Base-by-base conservation (phyloP, 164 flowering plant genomes). In the Umbilicus rupestris region DNA sequence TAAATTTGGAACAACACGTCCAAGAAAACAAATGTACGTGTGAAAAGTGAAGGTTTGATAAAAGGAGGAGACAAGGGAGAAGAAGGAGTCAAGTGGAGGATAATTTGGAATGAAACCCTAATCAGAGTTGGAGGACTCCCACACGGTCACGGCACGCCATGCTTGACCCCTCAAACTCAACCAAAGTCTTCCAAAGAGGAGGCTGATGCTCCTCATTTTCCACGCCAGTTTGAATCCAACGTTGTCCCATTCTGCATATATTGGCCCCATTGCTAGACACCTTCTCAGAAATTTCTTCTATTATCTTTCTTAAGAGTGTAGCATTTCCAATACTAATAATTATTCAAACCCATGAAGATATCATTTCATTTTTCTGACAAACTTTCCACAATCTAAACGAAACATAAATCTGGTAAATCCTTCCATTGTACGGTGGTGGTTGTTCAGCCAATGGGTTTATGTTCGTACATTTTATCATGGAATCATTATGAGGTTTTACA, bases 91-190 rank as follows among this genome's bases (percentile, higher is more conserved):
- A 50, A 50, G 57, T 50, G 57, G 57, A 24, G 7, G 3, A 50
- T 50, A 26, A 26, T 22, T 14, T 50, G 57, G 26, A 50, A 22
- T 50, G 57, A 20, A 50, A 20, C 28, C 57, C 14, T 20, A 50
- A 20, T 20, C 17, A 29, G 17, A 29, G 17, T 26, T 55, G 33
- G 33, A 55, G 19, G 19, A 55, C 16, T 55, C 60, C 33, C 33
- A 28, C 60, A 55, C 60, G 60, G 60, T 55, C 60, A 55, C 60
- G 35, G 60, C 33, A 55, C 60, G 28, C 60, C 60, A 28, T 28
- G 60, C 33, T 16, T 55, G 60, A 30, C 29, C 33, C 60, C 60
- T 50, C 26, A 50, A 22, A 50, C 57, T 50, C 57, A 50, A 28
- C 14, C 4, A 28, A 28, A 55, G 60, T 55, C 60, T 4, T 28